phyloP scores from a whole-genome alignment of 139 green algal species.

The Trebouxia sp. region DNA sequence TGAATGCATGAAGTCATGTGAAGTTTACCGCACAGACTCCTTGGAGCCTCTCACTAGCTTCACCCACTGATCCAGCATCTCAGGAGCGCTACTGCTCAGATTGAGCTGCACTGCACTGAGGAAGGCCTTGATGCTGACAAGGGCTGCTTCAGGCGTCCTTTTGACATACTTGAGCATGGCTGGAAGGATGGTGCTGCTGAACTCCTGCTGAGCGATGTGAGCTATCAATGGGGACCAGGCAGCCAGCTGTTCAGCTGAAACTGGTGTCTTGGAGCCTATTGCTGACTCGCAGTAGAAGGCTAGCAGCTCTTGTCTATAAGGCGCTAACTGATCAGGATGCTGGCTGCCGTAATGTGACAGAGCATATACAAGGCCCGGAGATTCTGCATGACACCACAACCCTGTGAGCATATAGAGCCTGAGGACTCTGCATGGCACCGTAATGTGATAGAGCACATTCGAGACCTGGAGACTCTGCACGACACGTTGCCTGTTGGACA shows the following conservation, averaged over 20 bases:
- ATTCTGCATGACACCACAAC: too few species aligned
- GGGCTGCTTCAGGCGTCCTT: constrained; percentile 70
- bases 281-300: constrained; percentile 34
- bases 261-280: constrained; percentile 40
- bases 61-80: constrained; percentile 64
- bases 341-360: constrained; percentile 30
- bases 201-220: constrained; percentile 45
- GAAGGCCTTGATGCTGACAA: constrained; percentile 46
- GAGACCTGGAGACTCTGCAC: too few species aligned
- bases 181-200: constrained; percentile 62
- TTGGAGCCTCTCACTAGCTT: constrained; percentile 67
- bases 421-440: too few species aligned
- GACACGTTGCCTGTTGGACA: too few species aligned
- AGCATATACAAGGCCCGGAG: constrained; percentile 37
- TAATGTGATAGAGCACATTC: too few species aligned
- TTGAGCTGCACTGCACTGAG: constrained; percentile 45
- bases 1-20: not conserved
- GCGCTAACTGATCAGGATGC: not conserved
- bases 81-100: constrained; percentile 44
- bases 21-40: constrained; percentile 47
- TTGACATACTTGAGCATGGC: constrained; percentile 59
- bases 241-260: constrained; percentile 13
- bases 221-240: constrained; percentile 57
- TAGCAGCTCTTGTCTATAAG: not conserved
- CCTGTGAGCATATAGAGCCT: too few species aligned